Evolutionary conservation across 306 rosid genomes (phyloP), one percentile per base, ranked within the genome.

Genomic region (Castanea sativa): DNA sequence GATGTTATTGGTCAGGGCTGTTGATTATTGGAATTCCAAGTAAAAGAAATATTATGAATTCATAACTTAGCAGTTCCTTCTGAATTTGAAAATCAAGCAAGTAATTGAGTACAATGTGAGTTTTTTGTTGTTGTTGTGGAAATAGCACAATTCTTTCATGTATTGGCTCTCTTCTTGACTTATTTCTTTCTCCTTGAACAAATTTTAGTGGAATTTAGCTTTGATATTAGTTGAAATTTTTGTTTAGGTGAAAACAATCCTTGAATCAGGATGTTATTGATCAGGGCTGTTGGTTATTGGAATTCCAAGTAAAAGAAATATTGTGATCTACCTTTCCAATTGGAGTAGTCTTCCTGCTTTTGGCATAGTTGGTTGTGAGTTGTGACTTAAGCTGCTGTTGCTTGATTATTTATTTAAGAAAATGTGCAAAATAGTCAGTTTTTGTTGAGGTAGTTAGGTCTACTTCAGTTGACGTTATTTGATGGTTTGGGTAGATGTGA

Each of bases 371-470:
- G 69, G 74, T 51, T 32, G 57, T 2, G 61, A 55, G 70, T 49
- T 30, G 59, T 3, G 64, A 55, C 74, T 70, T 45, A 32, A 63
- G 12, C 76, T 35, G n/a, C 20, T 13, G 68, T 68, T 56, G 58
- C 38, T 25, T 73, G 19, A 60, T 79, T 69, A 20, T 63, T 60
- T 73, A 41, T 61, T 33, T 64, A 29, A 74, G 57, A 57, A 79
- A 20, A 56, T 71, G 80, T 78, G 72, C 60, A 83, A 55, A 81
- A 67, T 59, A 78, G 76, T 63, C 33, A 41, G 67, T 72, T 88
- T 76, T 73, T 71, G 92, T 83, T 87, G 91, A 71, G 88, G 90
- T 80, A 70, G 92, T 81, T 86, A 56, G 82, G 87, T 86, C 92
- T 84, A 58, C 74, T 69, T 83, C 30, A 64, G 69, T 81, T 75